Evolutionary conservation across 139 green algal species (phyloP).

Genomic region (Eudorina sp.): DNA sequence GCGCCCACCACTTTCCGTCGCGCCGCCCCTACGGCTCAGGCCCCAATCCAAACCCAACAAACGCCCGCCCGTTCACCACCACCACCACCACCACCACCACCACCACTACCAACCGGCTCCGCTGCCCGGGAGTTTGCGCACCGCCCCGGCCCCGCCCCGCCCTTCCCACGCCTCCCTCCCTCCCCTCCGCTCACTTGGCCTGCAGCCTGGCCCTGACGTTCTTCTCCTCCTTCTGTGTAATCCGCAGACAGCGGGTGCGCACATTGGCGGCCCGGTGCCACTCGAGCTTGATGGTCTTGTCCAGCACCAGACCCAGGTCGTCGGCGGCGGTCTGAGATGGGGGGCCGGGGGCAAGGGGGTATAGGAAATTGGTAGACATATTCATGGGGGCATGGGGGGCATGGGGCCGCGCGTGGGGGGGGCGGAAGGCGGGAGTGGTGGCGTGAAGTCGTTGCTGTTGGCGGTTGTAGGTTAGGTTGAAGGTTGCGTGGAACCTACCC

Average conservation of each 20-base stretch:
- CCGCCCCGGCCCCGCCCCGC: background rate
- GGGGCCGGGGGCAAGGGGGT: background rate
- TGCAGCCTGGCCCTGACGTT: constrained; percentile 86
- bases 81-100: no score
- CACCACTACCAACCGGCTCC: no score
- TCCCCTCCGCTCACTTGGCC: constrained; percentile 51
- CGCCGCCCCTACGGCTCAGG: no score
- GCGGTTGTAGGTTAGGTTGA: no score
- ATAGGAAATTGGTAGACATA: no score
- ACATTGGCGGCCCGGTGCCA: constrained; percentile 85
- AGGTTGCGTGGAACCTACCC: no score
- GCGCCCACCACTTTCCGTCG: no score
- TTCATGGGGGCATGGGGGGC: background rate
- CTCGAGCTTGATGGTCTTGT: constrained; percentile 95
- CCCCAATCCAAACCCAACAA: no score
- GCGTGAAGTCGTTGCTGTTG: no score
- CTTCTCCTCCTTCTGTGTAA: constrained; percentile 96
- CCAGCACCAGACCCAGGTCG: constrained; percentile 87
- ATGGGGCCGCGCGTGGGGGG: background rate
- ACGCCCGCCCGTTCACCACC: background rate
- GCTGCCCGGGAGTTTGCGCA: background rate
- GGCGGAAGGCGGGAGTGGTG: background rate
- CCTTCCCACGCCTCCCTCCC: background rate
- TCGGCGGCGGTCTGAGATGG: constrained; percentile 50
- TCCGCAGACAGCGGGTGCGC: constrained; percentile 88